These are phyloP conservation scores for Phyllachora maydis DNA, from an alignment of 2,329 filamentous ascomycete genomes.

Conservation along the genomic window DNA sequence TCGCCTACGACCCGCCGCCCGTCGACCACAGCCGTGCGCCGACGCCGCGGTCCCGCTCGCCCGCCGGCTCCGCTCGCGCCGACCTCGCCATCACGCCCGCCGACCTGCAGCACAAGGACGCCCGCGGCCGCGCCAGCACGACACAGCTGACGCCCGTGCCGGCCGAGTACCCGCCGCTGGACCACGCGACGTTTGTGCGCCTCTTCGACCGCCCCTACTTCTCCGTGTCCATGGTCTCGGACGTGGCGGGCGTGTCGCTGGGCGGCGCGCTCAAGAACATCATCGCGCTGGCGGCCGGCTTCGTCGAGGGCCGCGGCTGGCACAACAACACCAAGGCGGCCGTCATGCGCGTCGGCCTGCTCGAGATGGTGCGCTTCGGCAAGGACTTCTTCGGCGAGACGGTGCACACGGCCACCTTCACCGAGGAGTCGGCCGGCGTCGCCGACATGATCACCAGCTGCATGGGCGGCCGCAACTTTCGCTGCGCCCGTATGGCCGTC, in stretches of 20 bases:
- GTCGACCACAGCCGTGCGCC: slow-evolving; percentile 63
- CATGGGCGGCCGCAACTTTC: slow-evolving; percentile 80
- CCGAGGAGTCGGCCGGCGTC: slow-evolving; percentile 88
- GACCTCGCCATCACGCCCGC: slow-evolving; percentile 24
- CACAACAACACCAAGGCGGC: slow-evolving; percentile 98
- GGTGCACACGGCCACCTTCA: slow-evolving; percentile 69
- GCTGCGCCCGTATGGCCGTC: slow-evolving; percentile 76
- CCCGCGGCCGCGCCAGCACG: slow-evolving; percentile 43
- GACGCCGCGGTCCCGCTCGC: slow-evolving; percentile 28
- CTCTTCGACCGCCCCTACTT: slow-evolving; percentile 96
- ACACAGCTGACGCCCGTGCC: slow-evolving; percentile 58
- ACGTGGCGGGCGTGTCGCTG: slow-evolving; percentile 93
- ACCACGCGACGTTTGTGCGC: slow-evolving; percentile 62
- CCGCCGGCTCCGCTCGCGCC: slow-evolving; percentile 22
- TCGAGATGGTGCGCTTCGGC: slow-evolving; percentile 94
- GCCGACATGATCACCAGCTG: slow-evolving; percentile 92
- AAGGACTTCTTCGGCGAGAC: slow-evolving; percentile 80
- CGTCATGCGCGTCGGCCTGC: slow-evolving; percentile 84
- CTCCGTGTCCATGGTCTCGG: slow-evolving; percentile 81
- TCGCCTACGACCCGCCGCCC: slow-evolving; percentile 83
- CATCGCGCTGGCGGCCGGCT: slow-evolving; percentile 82
- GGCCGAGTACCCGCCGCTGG: slow-evolving; percentile 63
- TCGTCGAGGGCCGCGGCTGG: slow-evolving; percentile 90
- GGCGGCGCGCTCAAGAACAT: slow-evolving; percentile 94
- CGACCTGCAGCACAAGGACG: slow-evolving; percentile 41